Evolutionary conservation across 176 grass and related monocot species (phyloP), one percentile per base, ranked within the genome.

Genomic region (Aegilops umbellulata): DNA sequence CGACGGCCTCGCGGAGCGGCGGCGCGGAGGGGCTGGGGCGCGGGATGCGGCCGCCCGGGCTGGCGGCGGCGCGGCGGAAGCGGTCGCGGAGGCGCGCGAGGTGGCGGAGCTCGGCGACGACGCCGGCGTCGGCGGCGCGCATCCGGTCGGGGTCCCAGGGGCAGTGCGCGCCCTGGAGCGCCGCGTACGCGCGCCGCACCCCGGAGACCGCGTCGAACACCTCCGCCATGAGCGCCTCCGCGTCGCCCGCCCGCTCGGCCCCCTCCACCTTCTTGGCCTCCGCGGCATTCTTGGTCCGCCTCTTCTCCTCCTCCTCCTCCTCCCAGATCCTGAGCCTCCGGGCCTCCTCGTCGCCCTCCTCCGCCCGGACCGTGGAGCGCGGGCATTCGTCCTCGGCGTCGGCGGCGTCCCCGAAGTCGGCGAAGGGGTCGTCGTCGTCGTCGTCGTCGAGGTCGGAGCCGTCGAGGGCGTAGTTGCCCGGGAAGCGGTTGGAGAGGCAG

Each of bases 91-190:
- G 90, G 22, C 79, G 93, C 63, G 90, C 92, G 39, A 98, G 86
- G 64, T 94, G 92, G 38, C 92, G 86, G 74, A 98, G 84, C 94
- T 98, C 90, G 27, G 90, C 92, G 84, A 98, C 97, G 19, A 98
- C 90, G 31, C 79, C 90, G 0, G 90, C 88, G 85, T 98, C 97
- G 2, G 92, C 92, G 41, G 86, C 22, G 22, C 90, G 90, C 86
- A 98, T 92, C 84, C 90, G 89, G 79, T 98, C 90, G 39, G 92
- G 90, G 86, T 98, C 92, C 97, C 97, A 98, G 63, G 97, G 94
- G 68, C 90, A 91, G 82, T 98, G 94, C 66, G 94, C 88, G 64
- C 84, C 92, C 87, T 98, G 97, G 24, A 98, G 92, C 65, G 86
- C 77, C 6, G 89, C 85, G 86, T 98, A 98, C 15, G 94, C 91